Evolutionary conservation across 164 flowering plant genomes (phyloP).

Genomic region (Tetrastigma voinierianum): DNA sequence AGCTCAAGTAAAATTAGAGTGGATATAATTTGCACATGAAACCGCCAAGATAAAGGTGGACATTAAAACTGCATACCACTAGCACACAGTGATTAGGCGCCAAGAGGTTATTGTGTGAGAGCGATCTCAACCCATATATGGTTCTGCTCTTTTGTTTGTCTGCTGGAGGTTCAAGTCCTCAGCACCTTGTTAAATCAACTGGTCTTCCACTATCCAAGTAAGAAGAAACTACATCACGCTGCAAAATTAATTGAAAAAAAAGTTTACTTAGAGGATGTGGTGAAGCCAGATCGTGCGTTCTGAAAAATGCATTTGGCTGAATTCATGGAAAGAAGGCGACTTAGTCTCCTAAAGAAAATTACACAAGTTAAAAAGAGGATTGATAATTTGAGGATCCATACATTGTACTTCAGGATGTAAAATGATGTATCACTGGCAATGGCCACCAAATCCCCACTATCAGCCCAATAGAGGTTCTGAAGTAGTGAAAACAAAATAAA

Average conservation of each 20-base stretch:
- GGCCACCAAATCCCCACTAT: conserved; percentile 93
- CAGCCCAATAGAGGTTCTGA: conserved; percentile 99
- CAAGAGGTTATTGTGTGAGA: conserved; percentile 89
- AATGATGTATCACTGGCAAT: conserved; percentile 93
- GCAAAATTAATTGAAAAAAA: conserved; percentile 26
- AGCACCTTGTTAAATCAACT: conserved; percentile 92
- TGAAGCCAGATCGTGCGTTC: neutral
- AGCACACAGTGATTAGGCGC: conserved; percentile 95
- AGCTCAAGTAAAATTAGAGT: neutral
- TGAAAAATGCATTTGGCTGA: neutral
- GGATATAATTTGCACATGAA: neutral
- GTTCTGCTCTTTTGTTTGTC: conserved; percentile 92
- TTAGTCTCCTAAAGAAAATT: neutral
- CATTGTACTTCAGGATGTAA: conserved; percentile 92
- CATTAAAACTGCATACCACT: conserved; percentile 81
- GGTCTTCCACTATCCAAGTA: conserved; percentile 83
- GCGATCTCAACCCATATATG: conserved; percentile 95
- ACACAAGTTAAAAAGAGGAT: neutral
- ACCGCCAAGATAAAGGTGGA: neutral
- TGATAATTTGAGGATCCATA: conserved; percentile 30
- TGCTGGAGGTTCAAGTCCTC: conserved; percentile 99
- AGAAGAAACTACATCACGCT: conserved; percentile 83
- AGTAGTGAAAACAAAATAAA: conserved; percentile 8
- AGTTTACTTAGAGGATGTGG: conserved; percentile 3
- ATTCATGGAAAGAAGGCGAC: neutral